Evolutionary conservation across 306 rosid species (phyloP).

Genomic region (Ammopiptanthus mongolicus): DNA sequence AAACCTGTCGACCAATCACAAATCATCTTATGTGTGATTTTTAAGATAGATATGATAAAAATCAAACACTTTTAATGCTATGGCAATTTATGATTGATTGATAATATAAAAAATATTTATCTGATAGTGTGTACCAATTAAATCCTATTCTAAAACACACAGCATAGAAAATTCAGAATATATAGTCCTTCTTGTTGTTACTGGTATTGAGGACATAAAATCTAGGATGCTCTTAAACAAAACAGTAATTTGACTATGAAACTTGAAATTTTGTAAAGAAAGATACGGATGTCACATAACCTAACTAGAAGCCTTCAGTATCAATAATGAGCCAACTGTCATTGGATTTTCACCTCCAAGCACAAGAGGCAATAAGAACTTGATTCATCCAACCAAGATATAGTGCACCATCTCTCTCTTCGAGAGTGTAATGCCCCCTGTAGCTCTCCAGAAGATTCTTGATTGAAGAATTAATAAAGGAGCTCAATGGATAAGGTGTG

Average conservation of each 20-base stretch:
- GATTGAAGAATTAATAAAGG: constrained; percentile 75
- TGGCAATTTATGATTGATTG: no score
- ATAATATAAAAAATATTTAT: no score
- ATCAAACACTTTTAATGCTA: no score
- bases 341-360: constrained; percentile 60
- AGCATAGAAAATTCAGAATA: constrained; percentile 8
- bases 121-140: no score
- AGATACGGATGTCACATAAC: constrained; percentile 13
- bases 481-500: constrained; percentile 66
- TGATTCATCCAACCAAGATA: constrained; percentile 83
- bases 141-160: constrained; percentile 1
- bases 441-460: constrained; percentile 64
- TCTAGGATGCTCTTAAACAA: constrained; percentile 18
- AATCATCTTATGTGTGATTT: no score
- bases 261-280: neutral
- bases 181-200: constrained; percentile 8
- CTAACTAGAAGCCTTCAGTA: constrained; percentile 25
- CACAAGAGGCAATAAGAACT: constrained; percentile 64
- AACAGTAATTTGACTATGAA: constrained; percentile 21
- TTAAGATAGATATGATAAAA: no score
- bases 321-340: constrained; percentile 20
- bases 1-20: no score
- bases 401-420: constrained; percentile 74
- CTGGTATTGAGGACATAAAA: constrained; percentile 12
- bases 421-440: constrained; percentile 70